phyloP scores from a whole-genome alignment of 169 alveolate genomes.

The Eimeria sp. region DNA sequence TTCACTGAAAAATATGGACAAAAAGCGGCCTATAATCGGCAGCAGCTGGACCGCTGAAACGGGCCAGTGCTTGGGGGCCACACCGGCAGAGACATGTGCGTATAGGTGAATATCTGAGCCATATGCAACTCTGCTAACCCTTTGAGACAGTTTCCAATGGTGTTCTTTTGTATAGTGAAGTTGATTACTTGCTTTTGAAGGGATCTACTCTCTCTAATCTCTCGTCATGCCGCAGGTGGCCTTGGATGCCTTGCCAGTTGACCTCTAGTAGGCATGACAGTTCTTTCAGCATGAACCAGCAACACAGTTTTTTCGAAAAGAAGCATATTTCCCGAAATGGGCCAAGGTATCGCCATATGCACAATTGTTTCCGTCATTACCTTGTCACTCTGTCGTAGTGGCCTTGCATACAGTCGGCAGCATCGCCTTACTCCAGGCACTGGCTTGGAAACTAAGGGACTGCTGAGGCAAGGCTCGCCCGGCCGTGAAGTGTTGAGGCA shows the following conservation, averaged over 20 bases:
- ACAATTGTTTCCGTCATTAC: conserved; percentile 3
- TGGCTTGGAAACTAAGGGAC: neutral
- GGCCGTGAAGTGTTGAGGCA: neutral
- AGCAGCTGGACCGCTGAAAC: neutral
- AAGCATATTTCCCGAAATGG: conserved; percentile 26
- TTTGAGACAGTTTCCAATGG: neutral
- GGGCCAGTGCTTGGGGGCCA: conserved; percentile 55
- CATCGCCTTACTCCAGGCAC: neutral
- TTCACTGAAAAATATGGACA: neutral
- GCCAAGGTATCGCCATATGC: conserved; percentile 10
- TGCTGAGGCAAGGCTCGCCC: neutral
- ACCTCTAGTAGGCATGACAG: neutral
- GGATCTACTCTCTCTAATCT: neutral
- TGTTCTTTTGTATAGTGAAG: neutral
- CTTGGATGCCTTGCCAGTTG: conserved; percentile 15
- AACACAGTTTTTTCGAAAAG: neutral
- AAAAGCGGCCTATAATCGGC: neutral
- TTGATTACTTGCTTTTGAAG: neutral
- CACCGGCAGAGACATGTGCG: conserved; percentile 7
- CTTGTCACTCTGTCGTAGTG: conserved; percentile 3
- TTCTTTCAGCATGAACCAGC: conserved; percentile 42
- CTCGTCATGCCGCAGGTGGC: conserved; percentile 30
- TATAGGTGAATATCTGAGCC: neutral
- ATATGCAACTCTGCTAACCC: neutral
- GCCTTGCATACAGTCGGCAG: conserved; percentile 18